A percentile compares a stretch with the other conserved stretches of the same genome.
Evolutionary conservation across 1,284 basidiomycete species (phyloP).

Genomic region (Bjerkandera adusta): DNA sequence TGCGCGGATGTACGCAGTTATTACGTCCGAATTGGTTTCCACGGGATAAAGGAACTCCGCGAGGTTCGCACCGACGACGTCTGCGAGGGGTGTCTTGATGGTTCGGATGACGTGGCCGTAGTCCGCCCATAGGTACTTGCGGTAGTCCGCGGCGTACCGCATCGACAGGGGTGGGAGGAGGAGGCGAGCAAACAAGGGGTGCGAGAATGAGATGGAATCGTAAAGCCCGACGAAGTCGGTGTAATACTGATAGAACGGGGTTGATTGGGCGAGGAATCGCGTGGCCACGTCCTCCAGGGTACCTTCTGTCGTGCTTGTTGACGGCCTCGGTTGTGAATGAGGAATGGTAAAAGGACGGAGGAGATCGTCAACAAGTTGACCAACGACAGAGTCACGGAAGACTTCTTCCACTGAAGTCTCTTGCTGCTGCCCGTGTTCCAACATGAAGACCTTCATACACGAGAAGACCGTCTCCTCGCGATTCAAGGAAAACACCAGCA

Average conservation of each 20-base stretch:
- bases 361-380: conserved; percentile 55
- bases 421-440: conserved; percentile 74
- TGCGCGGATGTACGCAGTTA: conserved; percentile 58
- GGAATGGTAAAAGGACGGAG: conserved; percentile 52
- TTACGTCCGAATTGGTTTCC: conserved; percentile 66
- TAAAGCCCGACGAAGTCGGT: conserved; percentile 89
- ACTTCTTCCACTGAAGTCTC: conserved; percentile 61
- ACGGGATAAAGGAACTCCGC: conserved; percentile 70
- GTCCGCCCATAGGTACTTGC: conserved; percentile 84
- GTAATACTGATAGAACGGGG: conserved; percentile 93
- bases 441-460: conserved; percentile 94
- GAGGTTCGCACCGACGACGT: conserved; percentile 47
- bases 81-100: conserved; percentile 46
- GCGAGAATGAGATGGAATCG: conserved; percentile 87
- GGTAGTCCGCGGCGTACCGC: conserved; percentile 82
- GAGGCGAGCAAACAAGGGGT: conserved; percentile 73
- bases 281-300: conserved; percentile 57
- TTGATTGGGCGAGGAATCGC: conserved; percentile 62
- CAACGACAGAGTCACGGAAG: conserved; percentile 65
- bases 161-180: conserved; percentile 78
- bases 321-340: conserved; percentile 32
- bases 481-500: conserved; percentile 40
- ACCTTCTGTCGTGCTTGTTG: conserved; percentile 12
- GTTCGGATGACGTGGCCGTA: conserved; percentile 61
- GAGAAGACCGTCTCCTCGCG: conserved; percentile 65